A percentile compares a stretch with the other conserved stretches of the same genome.
phyloP scores from a whole-genome alignment of 768 basidiomycete species.

The button mushroom (Agaricus bisporus) region DNA sequence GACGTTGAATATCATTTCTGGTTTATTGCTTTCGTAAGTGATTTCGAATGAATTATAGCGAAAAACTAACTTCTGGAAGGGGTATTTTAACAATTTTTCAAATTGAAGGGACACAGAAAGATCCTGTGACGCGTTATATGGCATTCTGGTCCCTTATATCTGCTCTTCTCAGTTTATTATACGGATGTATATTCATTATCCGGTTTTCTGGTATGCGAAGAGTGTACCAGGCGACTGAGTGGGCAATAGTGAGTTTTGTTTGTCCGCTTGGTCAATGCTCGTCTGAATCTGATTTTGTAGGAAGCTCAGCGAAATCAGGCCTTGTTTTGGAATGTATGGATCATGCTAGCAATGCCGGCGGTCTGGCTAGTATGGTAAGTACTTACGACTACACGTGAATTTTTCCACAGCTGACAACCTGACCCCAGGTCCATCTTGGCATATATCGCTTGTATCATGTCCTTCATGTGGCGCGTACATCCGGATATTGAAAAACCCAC shows the following conservation, averaged over 20 bases:
- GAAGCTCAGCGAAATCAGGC: conserved; percentile 37
- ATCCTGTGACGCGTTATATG: conserved; percentile 47
- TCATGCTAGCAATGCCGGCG: conserved; percentile 12
- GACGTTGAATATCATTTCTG: conserved; percentile 14
- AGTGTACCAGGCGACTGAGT: conserved; percentile 54
- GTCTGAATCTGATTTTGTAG: conserved; percentile 19
- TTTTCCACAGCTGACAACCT: neutral
- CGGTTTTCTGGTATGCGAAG: conserved; percentile 59
- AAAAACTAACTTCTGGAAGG: conserved; percentile 7
- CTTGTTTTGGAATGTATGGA: conserved; percentile 54
- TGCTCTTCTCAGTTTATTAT: conserved; percentile 53
- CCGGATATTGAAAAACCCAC: neutral
- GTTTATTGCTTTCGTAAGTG: conserved; percentile 11
- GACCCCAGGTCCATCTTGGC: conserved; percentile 19
- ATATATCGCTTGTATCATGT: conserved; percentile 20
- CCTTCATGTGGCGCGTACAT: conserved; percentile 20
- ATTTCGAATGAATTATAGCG: neutral
- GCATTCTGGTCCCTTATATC: conserved; percentile 51
- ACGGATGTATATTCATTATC: conserved; percentile 56
- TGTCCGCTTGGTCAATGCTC: neutral
- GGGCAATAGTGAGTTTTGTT: conserved; percentile 40
- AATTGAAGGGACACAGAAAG: conserved; percentile 30
- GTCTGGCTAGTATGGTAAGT: conserved; percentile 13
- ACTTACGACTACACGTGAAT: neutral
- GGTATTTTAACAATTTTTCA: conserved; percentile 27